These are phyloP conservation scores for Lasiodiplodia sp. DNA, from an alignment of 2,329 filamentous ascomycete genomes.

Conservation along the genomic window DNA sequence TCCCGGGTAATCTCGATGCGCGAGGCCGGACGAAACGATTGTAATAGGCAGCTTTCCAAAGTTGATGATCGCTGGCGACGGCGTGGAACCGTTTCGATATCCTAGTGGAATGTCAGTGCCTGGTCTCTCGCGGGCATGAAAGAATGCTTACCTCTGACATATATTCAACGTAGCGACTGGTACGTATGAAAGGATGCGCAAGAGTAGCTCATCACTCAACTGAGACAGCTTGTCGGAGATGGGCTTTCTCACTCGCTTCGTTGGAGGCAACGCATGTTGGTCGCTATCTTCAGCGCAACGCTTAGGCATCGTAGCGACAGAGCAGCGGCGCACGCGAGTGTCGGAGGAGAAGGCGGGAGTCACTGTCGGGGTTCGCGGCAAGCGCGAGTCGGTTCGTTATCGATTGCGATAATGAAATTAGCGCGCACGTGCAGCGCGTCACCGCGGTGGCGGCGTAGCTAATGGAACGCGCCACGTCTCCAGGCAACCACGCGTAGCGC, in stretches of 20 bases:
- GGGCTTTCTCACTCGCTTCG: constrained; percentile 55
- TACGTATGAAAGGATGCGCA: constrained; percentile 84
- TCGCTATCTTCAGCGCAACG: constrained; percentile 40
- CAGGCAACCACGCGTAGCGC: constrained; percentile 17
- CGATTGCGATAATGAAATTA: constrained; percentile 13
- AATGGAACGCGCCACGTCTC: constrained; percentile 6
- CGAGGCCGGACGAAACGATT: constrained; percentile 84
- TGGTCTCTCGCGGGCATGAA: too few species aligned
- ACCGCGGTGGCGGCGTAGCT: background rate
- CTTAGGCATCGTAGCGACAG: constrained; percentile 9
- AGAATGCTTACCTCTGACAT: constrained; percentile 63
- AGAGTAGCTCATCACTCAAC: constrained; percentile 85
- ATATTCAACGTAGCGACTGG: constrained; percentile 71
- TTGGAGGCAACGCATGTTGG: constrained; percentile 38
- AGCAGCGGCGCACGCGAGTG: background rate
- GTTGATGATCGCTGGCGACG: constrained; percentile 79
- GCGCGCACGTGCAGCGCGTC: constrained; percentile 23
- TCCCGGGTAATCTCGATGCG: constrained; percentile 76
- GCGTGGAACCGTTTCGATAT: constrained; percentile 78
- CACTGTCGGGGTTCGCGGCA: background rate
- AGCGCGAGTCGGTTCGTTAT: constrained; percentile 11
- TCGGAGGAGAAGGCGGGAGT: background rate
- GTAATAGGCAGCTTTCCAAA: constrained; percentile 93
- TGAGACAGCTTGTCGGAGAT: constrained; percentile 69
- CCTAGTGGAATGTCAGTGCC: constrained; percentile 44